Percentiles rank a stretch among this genome's conserved stretches.
phyloP scores from a whole-genome alignment of 306 rosid species.

The Pachyrhizus erosus region DNA sequence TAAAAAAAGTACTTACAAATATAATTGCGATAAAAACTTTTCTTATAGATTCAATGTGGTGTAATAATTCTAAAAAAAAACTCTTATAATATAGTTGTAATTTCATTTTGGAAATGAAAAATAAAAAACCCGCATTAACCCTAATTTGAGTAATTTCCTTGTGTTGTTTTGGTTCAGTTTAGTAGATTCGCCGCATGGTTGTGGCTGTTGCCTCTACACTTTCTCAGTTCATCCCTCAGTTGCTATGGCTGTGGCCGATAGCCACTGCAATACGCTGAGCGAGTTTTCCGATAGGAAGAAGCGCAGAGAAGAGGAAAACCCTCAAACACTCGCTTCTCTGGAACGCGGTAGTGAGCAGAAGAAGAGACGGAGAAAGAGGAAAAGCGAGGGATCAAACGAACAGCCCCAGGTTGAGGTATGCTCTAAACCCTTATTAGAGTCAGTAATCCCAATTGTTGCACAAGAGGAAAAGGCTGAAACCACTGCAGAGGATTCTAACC shows the following conservation, averaged over 20 bases:
- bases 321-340: constrained; percentile 48
- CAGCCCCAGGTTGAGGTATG: constrained; percentile 6
- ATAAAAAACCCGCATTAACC: no score
- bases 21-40: no score
- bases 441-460: neutral
- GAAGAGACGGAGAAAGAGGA: constrained; percentile 16
- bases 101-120: no score
- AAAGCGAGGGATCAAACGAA: constrained; percentile 11
- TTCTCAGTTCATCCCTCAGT: neutral
- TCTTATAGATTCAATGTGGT: no score
- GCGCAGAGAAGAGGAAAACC: constrained; percentile 43
- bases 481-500: neutral
- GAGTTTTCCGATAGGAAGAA: neutral
- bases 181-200: no score
- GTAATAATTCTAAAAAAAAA: no score
- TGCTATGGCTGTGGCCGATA: constrained; percentile 26
- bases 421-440: constrained; percentile 5
- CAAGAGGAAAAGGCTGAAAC: neutral
- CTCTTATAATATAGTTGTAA: no score
- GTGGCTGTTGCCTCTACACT: no score
- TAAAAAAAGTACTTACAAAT: no score
- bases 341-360: neutral
- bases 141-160: no score
- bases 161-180: no score
- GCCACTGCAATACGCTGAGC: constrained; percentile 27